A percentile compares a stretch with the other conserved stretches of the same genome.
Evolutionary conservation across 176 grass and related monocot genomes (phyloP).

Genomic region (Juncus effusus): DNA sequence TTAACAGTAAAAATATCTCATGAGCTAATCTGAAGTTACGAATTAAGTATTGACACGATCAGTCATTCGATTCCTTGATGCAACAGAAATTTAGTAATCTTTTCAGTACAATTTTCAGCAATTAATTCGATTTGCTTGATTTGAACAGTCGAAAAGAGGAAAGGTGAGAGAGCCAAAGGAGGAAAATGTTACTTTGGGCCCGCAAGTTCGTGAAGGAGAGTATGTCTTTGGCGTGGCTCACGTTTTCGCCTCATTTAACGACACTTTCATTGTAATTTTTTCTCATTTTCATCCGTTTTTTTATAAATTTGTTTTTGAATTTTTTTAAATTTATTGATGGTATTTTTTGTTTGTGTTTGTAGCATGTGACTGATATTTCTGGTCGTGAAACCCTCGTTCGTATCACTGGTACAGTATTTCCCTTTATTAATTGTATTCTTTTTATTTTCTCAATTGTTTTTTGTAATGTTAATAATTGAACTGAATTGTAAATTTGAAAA

Average conservation of each 20-base stretch:
- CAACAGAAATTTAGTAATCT: too few relatives aligned
- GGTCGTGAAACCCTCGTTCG: constrained; percentile 75
- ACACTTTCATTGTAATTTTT: constrained; percentile 70
- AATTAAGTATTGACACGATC: too few relatives aligned
- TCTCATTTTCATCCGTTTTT: neutral
- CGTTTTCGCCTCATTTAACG: constrained; percentile 81
- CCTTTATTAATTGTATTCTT: neutral
- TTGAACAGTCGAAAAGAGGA: constrained; percentile 51
- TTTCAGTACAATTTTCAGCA: too few relatives aligned
- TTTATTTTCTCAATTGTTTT: neutral
- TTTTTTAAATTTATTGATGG: neutral
- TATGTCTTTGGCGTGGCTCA: constrained; percentile 75
- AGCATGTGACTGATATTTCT: constrained; percentile 84
- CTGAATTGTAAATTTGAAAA: constrained; percentile 17
- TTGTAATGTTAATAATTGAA: neutral
- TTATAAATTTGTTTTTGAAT: neutral
- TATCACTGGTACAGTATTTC: constrained; percentile 51
- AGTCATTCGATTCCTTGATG: too few relatives aligned
- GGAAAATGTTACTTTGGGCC: constrained; percentile 70
- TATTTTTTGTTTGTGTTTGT: constrained; percentile 11
- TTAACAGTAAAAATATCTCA: too few relatives aligned
- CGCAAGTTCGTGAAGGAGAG: constrained; percentile 68
- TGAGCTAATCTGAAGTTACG: too few relatives aligned
- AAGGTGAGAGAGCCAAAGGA: constrained; percentile 90
- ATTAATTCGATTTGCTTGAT: neutral